A percentile compares a stretch with the other conserved stretches of the same genome.
phyloP scores from a whole-genome alignment of 257 asterid species.

The Penstemon davidsonii region DNA sequence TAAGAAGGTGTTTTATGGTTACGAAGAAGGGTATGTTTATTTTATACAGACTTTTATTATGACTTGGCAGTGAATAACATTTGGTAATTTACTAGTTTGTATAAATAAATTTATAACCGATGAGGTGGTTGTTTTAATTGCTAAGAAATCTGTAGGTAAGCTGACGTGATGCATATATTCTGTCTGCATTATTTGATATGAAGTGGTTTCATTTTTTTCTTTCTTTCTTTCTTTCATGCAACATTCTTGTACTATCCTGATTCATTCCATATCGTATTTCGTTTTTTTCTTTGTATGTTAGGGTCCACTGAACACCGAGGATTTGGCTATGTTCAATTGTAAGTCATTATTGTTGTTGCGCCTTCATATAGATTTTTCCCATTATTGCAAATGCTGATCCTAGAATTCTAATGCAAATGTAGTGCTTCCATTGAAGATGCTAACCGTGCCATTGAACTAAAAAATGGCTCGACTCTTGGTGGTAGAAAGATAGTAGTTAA shows the following conservation, averaged over 20 bases:
- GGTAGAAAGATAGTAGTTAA: constrained; percentile 82
- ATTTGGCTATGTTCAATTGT: constrained; percentile 95
- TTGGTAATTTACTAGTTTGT: background rate
- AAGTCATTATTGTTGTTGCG: constrained; percentile 33
- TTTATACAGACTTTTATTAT: background rate
- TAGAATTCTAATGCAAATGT: constrained; percentile 19
- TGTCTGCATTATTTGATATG: background rate
- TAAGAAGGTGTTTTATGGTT: constrained; percentile 88
- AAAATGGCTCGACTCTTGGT: constrained; percentile 70
- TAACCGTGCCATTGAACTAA: constrained; percentile 76
- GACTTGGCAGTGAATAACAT: background rate
- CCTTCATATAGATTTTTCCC: constrained; percentile 4
- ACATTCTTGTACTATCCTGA: background rate
- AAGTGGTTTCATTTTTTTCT: background rate
- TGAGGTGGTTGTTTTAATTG: background rate
- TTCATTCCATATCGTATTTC: constrained; percentile 8
- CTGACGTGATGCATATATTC: background rate
- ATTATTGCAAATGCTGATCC: constrained; percentile 18
- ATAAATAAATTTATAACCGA: too few species aligned
- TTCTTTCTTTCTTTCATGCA: background rate
- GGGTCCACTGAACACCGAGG: constrained; percentile 90
- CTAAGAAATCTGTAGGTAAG: background rate
- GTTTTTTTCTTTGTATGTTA: constrained; percentile 30
- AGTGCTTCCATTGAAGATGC: constrained; percentile 91
- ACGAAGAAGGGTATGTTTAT: constrained; percentile 64